Evolutionary conservation across 208 protist genomes (phyloP).

Genomic region (Phytomonas francai): DNA sequence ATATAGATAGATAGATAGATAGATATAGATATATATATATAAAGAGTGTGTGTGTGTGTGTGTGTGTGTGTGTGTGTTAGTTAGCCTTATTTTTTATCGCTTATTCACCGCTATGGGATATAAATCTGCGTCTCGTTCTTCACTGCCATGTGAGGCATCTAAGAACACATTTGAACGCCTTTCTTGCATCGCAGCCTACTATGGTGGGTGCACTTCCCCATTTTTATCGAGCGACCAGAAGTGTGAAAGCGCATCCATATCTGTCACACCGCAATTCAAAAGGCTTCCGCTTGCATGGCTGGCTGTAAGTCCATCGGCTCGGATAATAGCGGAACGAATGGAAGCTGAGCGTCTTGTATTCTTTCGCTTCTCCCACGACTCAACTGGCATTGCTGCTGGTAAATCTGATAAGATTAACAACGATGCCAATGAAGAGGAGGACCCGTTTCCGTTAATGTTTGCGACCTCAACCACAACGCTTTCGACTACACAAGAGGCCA

Average conservation of each 20-base stretch:
- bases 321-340: slow-evolving; percentile 32
- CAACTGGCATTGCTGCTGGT: not conserved
- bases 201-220: not conserved
- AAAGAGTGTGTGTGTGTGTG: too few species aligned
- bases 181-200: slow-evolving; percentile 18
- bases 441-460: slow-evolving; percentile 17
- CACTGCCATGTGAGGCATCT: not conserved
- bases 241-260: slow-evolving; percentile 8
- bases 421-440: slow-evolving; percentile 2
- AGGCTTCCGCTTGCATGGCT: slow-evolving; percentile 35
- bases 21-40: too few species aligned
- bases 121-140: not conserved
- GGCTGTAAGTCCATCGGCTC: slow-evolving; percentile 24
- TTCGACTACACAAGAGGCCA: not conserved
- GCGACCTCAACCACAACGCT: slow-evolving; percentile 28
- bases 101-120: not conserved
- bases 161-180: slow-evolving; percentile 7
- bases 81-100: not conserved
- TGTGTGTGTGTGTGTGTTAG: too few species aligned
- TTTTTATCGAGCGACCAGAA: not conserved
- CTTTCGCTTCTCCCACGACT: slow-evolving; percentile 13
- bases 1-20: too few species aligned
- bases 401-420: not conserved
- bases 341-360: slow-evolving; percentile 23
- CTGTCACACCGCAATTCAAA: slow-evolving; percentile 7